Evolutionary conservation across 2,329 filamentous ascomycete species (phyloP).

Genomic region (Colletotrichum sp.): DNA sequence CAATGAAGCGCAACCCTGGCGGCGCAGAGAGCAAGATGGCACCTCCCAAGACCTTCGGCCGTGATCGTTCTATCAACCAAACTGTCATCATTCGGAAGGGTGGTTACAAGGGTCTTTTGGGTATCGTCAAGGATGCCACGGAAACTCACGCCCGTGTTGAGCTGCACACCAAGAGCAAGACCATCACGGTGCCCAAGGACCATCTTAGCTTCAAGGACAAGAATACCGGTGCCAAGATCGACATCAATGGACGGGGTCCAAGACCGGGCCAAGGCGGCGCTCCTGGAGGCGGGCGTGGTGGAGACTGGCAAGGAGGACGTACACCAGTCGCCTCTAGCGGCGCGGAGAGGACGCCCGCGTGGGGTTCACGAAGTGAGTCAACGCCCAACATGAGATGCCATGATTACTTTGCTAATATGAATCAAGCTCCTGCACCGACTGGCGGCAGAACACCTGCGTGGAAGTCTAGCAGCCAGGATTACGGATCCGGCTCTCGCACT

Average conservation of each 20-base stretch:
- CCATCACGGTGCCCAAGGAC: slow-evolving; percentile 82
- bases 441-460: slow-evolving; percentile 69
- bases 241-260: slow-evolving; percentile 63
- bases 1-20: slow-evolving; percentile 73
- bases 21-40: slow-evolving; percentile 59
- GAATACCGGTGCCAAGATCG: slow-evolving; percentile 77
- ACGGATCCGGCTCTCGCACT: slow-evolving; percentile 62
- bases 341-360: slow-evolving; percentile 76
- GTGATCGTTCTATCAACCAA: slow-evolving; percentile 87
- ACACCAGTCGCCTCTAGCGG: slow-evolving; percentile 68
- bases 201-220: slow-evolving; percentile 87
- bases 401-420: slow-evolving; percentile 27
- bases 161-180: slow-evolving; percentile 92
- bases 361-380: slow-evolving; percentile 71
- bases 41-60: slow-evolving; percentile 75
- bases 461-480: slow-evolving; percentile 50
- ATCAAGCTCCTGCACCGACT: slow-evolving; percentile 56
- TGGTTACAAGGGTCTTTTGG: slow-evolving; percentile 88
- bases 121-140: slow-evolving; percentile 94
- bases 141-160: slow-evolving; percentile 88
- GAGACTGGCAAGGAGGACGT: slow-evolving; percentile 68
- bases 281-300: slow-evolving; percentile 45
- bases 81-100: slow-evolving; percentile 89
- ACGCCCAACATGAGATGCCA: slow-evolving; percentile 23
- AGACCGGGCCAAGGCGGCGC: slow-evolving; percentile 46